Percentiles rank a stretch among this genome's conserved stretches.
Conservation (phyloP, 1,284 basidiomycete genomes). For the Macrocystidia cucumis region DNA sequence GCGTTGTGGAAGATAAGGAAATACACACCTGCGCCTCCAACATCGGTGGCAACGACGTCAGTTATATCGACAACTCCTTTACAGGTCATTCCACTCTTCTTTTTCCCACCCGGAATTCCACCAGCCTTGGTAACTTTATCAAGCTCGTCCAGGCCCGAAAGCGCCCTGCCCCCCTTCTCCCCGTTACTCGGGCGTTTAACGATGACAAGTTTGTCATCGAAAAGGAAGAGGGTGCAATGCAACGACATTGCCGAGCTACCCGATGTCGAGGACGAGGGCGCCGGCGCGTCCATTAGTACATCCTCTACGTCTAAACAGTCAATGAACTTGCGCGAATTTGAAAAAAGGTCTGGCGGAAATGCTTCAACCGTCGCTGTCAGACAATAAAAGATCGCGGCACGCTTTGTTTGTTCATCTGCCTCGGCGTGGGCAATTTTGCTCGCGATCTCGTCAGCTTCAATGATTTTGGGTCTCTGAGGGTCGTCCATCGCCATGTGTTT, state of each 20-base stretch:
- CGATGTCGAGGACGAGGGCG: constrained; percentile 33
- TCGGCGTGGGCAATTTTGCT: constrained; percentile 91
- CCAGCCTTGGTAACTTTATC: constrained; percentile 67
- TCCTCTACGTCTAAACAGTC: constrained; percentile 96
- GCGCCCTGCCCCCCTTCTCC: constrained; percentile 63
- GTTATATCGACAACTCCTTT: constrained; percentile 83
- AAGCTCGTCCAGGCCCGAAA: constrained; percentile 84
- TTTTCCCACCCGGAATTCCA: constrained; percentile 49
- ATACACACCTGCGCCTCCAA: constrained; percentile 71
- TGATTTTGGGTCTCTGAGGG: constrained; percentile 71
- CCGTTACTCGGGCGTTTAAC: constrained; percentile 77
- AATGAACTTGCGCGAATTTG: constrained; percentile 81
- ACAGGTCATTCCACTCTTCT: constrained; percentile 78
- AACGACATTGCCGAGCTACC: constrained; percentile 37
- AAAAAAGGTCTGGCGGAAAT: constrained; percentile 85
- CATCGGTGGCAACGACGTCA: constrained; percentile 79
- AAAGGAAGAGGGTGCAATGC: constrained; percentile 88
- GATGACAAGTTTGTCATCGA: constrained; percentile 92
- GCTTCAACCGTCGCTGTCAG: constrained; percentile 82
- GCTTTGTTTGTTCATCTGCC: constrained; percentile 85
- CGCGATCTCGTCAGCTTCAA: constrained; percentile 85
- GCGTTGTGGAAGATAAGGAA: constrained; percentile 6
- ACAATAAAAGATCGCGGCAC: constrained; percentile 86
- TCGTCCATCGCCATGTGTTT: constrained; percentile 79
- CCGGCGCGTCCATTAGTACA: constrained; percentile 43